Base-by-base conservation (phyloP, 2,329 filamentous ascomycete species). In the Penicillium sp. region DNA sequence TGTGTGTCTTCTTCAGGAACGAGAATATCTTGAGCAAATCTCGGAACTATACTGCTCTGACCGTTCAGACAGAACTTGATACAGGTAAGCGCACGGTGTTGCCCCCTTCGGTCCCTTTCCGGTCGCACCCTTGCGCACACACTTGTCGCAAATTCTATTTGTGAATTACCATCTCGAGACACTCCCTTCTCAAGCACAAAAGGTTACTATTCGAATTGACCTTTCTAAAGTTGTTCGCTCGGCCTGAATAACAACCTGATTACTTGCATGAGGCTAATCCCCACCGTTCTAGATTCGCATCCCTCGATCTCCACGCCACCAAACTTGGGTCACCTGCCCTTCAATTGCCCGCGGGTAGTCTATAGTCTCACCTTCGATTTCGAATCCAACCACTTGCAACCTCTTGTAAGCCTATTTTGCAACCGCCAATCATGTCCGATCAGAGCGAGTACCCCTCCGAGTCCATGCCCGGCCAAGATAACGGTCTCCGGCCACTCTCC, bases 401-500 rank as follows among this genome's bases (percentile, higher is more conserved):
- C 22, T 29, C 34, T 32, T 16, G 24, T 45, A 18, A 43, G 42
- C 45, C 18, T 32, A 50, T 41, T 43, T 54, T 21, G 42, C 31
- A 45, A 32, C 18, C 27, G 9, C 29, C 31, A 27, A 60, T 42
- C 47, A 72, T 72, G 69, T 67, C 69, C 45, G 67, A 71, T 47
- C 61, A 61, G 32, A 61, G 55, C 50, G 58, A 70, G 48, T 63
- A 61, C 18, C 55, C 60, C n/a, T 62, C 65, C 24, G 67, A 72
- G 43, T 65, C 66, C 29, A 66, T 72, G 45, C 64, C 57, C 40
- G 59, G 59, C 38, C 48, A 58, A 24, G 63, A 64, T 11, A 55
- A 46, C 34, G 66, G 65, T 22, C 46, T 71, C 50, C 67, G 66
- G 48, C 67, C 68, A n/a, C 52, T 67, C 40, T 70, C 69, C 13